Base-by-base conservation (phyloP, 345 rosid species). In the Abelmoschus esculentus region DNA sequence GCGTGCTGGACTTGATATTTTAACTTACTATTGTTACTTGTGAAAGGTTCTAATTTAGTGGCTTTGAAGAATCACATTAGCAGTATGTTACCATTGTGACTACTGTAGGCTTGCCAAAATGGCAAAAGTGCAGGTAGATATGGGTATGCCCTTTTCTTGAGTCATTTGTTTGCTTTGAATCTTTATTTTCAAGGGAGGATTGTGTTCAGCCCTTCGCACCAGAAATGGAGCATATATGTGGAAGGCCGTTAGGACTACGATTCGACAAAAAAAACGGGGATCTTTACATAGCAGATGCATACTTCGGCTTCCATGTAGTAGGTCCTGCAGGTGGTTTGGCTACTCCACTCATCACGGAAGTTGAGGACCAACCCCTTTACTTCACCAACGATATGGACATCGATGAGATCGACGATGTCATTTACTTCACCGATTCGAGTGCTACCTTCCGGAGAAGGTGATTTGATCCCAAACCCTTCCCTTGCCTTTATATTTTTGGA, bases 281-380 rank as follows among this genome's bases (percentile, higher is more conserved):
- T 66, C 86, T 91, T 6, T 91, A 89, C 69, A 87, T 87, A 7
- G 93, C 93, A 0, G 97, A 91, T 79, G 95, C 95, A 0, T 91
- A 89, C 77, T 82, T 82, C 26, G 96, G 97, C 53, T 74, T 91
- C 42, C 77, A 74, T 38, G 80, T 83, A 1, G 92, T 86, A 34
- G 96, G 96, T 38, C 86, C 92, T 31, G 55, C 62, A 8, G 96
- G 91, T 61, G 96, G 97, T 18, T 71, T 83, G 70, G 92, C 97
- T 9, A 74, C 22, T 52, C 82, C 71, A 2, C 47, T 89, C 63
- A 85, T 78, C 56, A 75, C 83, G 15, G 86, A 85, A 75, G 90
- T 82, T 11, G 90, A 86, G n/a, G 90, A 87, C 8, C 68, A 78
- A 42, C 83, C 86, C 1, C 71, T 89, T 58, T 75, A 72, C 55